Evolutionary conservation across 2,329 filamentous ascomycete genomes (phyloP), one percentile per base, ranked within the genome.

Genomic region (Alternaria infectoria): DNA sequence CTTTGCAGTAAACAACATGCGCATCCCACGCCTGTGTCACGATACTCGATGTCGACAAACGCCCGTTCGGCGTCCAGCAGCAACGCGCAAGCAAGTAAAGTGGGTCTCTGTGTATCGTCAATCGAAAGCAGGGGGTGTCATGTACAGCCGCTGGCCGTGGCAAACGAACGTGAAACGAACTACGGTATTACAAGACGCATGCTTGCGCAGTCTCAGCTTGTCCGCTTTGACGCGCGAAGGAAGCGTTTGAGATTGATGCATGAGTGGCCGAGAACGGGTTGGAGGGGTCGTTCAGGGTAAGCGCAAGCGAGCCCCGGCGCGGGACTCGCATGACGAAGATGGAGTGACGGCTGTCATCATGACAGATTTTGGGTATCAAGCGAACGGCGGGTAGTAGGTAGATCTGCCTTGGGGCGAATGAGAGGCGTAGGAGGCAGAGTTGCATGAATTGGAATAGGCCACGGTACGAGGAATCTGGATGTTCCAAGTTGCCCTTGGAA

Each of bases 201-300:
- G 52, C 59, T 58, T 62, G 59, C 55, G 55, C 47, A 62, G 55
- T 57, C 59, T 43, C 49, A 54, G 45, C 52, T 52, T 57, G 40
- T 52, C 49, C 23, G 32, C 28, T 44, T 36, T 56, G 55, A 59
- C 51, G 59, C 62, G 30, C 36, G 46, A 21, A 62, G 51, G 47
- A 28, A 45, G 62, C 26, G 62, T 65, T 65, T 65, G 62, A 65
- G 62, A 57, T 65, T 62, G 51, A 65, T 57, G 59, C 55, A 59
- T 40, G 59, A 13, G 52, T 40, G 55, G 62, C 44, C 47, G 23
- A 30, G 46, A 36, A 51, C 30, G 55, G 45, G 21, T 15, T 30
- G 55, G 55, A 51, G 49, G 49, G 49, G 30, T 36, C 7, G 49
- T 52, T 30, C 15, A 36, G 49, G 49, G 49, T 52, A 52, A 52